phyloP scores from a whole-genome alignment of 164 flowering plant species.

The Vitis labrusca region DNA sequence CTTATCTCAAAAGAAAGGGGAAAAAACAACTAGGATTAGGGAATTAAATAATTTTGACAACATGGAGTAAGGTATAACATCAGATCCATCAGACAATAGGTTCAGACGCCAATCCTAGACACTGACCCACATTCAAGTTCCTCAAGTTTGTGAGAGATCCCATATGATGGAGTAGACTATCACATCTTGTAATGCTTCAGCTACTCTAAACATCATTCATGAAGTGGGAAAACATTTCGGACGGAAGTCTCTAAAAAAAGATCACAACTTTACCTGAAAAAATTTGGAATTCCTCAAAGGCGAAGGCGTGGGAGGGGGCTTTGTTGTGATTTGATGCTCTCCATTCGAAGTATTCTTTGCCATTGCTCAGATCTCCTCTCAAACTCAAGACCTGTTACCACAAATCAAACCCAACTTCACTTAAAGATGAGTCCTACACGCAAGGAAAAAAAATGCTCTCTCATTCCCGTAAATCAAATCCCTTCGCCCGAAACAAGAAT shows the following conservation, averaged over 20 bases:
- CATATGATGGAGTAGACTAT: too few species aligned
- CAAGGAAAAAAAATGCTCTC: too few species aligned
- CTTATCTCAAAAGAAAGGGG: too few species aligned
- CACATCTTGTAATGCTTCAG: too few species aligned
- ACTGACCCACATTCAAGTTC: too few species aligned
- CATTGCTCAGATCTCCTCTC: conserved; percentile 37
- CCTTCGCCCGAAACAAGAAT: too few species aligned
- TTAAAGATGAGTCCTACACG: too few species aligned
- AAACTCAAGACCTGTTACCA: not conserved
- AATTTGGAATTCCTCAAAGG: conserved; percentile 82
- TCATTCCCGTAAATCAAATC: too few species aligned
- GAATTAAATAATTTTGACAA: not conserved
- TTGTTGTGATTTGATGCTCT: conserved; percentile 30
- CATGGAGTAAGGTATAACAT: not conserved
- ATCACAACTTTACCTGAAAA: conserved; percentile 50
- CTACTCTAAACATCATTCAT: too few species aligned
- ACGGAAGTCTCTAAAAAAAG: not conserved
- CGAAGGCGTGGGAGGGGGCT: conserved; percentile 78
- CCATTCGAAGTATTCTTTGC: conserved; percentile 51
- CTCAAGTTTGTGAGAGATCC: too few species aligned
- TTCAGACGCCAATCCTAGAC: not conserved
- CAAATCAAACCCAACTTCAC: not conserved
- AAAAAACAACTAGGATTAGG: not conserved
- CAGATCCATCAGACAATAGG: not conserved
- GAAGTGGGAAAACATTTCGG: too few species aligned